Base-by-base conservation (phyloP, 768 basidiomycete species). In the Tylopilus vinaceipallidus region DNA sequence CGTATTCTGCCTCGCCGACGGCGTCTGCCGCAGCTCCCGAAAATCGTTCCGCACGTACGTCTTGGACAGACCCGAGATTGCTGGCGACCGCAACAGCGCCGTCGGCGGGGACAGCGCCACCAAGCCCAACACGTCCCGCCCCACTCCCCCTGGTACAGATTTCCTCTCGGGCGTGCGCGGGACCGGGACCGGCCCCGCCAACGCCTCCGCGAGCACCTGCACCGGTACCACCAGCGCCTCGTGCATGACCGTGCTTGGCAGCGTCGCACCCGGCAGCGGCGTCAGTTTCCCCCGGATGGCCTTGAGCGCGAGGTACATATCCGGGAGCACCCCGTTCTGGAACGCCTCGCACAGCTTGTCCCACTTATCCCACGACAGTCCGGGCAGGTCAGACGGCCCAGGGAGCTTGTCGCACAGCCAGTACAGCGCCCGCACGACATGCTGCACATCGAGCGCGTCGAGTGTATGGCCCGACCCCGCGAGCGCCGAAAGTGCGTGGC, bases 31-130 rank as follows among this genome's bases (percentile, higher is more conserved):
- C 55, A 90, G 71, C 61, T 87, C 80, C 45, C 91, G 76, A 58
- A 93, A 93, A 65, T 92, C 90, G 57, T 93, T 91, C 62, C 80
- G 86, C 19, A 64, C 66, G 56, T 93, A 93, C 52, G 79, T 91
- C 70, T 91, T 93, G 11, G 91, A 91, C 23, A 93, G 74, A 16
- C 86, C 87, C 0, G 86, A 86, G 20, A 83, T 80, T 0, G 82
- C 83, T 0, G 87, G 85, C 0, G 84, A 86, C 33, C 88, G 76
- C 42, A 89, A 71, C 20, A 90, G 57, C 6, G 86, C 80, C 9
- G 81, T 79, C 3, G 86, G 84, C 4, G 86, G 88, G 3, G 86
- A 88, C 20, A 87, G 76, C 6, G 79, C 74, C 6, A 84, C 78
- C 29, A 86, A 73, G 16, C 80, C 83, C 24, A 90, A 67, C 81